Conservation (phyloP, 768 basidiomycete species). For the Baorangia bicolor region DNA sequence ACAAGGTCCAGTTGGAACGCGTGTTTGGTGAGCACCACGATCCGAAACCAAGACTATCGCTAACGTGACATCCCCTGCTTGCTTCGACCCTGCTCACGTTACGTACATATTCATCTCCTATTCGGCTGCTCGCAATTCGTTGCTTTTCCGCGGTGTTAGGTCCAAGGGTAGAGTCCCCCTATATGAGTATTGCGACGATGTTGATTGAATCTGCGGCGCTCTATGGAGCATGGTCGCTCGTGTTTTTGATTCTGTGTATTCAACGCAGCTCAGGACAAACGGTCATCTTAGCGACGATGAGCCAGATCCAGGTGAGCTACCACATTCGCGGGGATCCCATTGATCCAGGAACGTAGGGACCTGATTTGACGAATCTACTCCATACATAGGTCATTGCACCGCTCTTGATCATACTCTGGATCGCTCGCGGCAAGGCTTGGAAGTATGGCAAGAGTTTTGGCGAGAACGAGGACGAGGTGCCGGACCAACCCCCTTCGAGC, state of each 20-base stretch:
- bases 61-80: neutral
- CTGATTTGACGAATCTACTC: neutral
- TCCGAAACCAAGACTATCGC: too few relatives aligned
- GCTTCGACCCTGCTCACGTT: neutral
- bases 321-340: neutral
- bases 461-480: neutral
- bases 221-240: constrained; percentile 25
- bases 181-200: constrained; percentile 22
- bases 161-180: constrained; percentile 14
- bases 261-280: constrained; percentile 14
- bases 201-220: constrained; percentile 27
- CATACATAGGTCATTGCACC: constrained; percentile 25
- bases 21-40: constrained; percentile 23
- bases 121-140: neutral
- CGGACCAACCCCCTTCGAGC: neutral
- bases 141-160: constrained; percentile 6
- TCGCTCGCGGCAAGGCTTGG: constrained; percentile 24
- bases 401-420: constrained; percentile 27
- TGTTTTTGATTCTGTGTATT: constrained; percentile 22
- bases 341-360: neutral
- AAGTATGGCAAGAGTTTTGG: neutral
- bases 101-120: neutral
- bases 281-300: constrained; percentile 23
- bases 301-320: constrained; percentile 21
- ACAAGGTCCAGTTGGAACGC: constrained; percentile 23